Conservation (phyloP, 805 yeast species). For the Ogataea polymorpha region DNA sequence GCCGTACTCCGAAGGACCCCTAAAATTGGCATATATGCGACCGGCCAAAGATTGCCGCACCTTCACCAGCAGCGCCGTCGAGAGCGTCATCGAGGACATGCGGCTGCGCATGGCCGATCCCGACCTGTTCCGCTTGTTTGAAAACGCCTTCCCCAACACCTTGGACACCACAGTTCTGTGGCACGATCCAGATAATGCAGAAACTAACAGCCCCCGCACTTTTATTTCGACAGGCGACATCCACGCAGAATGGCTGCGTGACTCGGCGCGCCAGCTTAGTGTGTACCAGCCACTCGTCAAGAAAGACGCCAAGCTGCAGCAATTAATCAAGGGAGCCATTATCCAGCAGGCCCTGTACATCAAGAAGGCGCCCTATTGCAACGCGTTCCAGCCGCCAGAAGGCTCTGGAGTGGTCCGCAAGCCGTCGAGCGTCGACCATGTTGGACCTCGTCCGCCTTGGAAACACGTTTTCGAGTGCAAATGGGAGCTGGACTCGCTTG, state of each 20-base stretch:
- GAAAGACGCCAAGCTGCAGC: conserved; percentile 46
- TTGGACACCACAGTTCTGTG: conserved; percentile 82
- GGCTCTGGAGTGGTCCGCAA: conserved; percentile 46
- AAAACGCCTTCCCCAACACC: conserved; percentile 84
- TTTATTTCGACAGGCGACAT: conserved; percentile 91
- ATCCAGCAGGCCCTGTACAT: conserved; percentile 71
- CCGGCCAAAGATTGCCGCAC: conserved; percentile 74
- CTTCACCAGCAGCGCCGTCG: conserved; percentile 61
- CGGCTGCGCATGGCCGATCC: conserved; percentile 47
- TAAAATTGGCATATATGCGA: conserved; percentile 67
- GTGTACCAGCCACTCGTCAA: conserved; percentile 64
- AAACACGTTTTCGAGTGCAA: conserved; percentile 79
- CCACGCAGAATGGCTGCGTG: conserved; percentile 91
- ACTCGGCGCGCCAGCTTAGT: conserved; percentile 77
- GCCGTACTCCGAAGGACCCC: conserved; percentile 58
- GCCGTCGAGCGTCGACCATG: conserved; percentile 57
- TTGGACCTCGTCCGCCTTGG: conserved; percentile 71
- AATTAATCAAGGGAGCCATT: conserved; percentile 72
- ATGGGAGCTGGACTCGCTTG: conserved; percentile 83
- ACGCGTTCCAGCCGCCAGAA: conserved; percentile 86
- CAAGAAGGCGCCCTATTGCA: conserved; percentile 70
- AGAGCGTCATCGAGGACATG: conserved; percentile 52
- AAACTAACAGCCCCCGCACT: conserved; percentile 45
- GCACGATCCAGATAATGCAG: conserved; percentile 40
- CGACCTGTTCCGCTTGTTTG: conserved; percentile 72